These are phyloP conservation scores for Ophiostoma angusticollis DNA, from an alignment of 2,329 filamentous ascomycete genomes.

Conservation along the genomic window DNA sequence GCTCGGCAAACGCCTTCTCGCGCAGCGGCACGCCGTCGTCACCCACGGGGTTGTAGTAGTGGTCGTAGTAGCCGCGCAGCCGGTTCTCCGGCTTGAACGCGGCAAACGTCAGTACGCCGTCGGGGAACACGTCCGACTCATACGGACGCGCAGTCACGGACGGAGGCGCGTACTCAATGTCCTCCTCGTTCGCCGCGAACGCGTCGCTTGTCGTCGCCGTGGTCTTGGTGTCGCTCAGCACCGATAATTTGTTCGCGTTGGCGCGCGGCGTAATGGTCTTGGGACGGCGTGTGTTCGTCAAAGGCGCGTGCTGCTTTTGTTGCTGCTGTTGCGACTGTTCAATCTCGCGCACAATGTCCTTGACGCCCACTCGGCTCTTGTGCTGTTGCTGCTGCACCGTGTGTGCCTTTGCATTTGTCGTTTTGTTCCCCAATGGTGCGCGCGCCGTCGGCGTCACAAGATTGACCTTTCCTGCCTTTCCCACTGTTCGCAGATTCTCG, in stretches of 20 bases:
- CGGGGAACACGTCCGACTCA: conserved; percentile 55
- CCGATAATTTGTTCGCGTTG: conserved; percentile 48
- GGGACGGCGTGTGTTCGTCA: conserved; percentile 44
- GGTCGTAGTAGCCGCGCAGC: conserved; percentile 47
- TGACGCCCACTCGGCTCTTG: conserved; percentile 32
- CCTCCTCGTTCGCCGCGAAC: conserved; percentile 45
- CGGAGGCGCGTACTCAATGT: conserved; percentile 84
- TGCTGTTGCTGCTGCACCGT: conserved; percentile 19
- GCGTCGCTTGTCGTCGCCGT: conserved; percentile 28
- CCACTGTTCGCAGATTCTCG: conserved; percentile 39
- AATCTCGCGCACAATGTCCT: conserved; percentile 42
- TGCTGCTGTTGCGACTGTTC: conserved; percentile 42
- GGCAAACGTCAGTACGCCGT: conserved; percentile 41
- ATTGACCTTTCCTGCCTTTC: conserved; percentile 41
- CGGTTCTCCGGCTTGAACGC: conserved; percentile 45
- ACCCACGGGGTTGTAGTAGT: conserved; percentile 50
- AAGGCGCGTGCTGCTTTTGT: conserved; percentile 27
- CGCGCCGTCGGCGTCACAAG: conserved; percentile 65
- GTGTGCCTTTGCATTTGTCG: conserved; percentile 73
- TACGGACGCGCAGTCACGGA: conserved; percentile 53
- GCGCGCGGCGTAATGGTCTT: conserved; percentile 41
- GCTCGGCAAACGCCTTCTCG: conserved; percentile 47
- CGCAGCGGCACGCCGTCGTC: conserved; percentile 52
- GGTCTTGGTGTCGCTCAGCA: conserved; percentile 29
- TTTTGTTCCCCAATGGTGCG: conserved; percentile 84